These are phyloP conservation scores for Ailanthus altissimus DNA, from an alignment of 345 rosid species.

Conservation along the genomic window DNA sequence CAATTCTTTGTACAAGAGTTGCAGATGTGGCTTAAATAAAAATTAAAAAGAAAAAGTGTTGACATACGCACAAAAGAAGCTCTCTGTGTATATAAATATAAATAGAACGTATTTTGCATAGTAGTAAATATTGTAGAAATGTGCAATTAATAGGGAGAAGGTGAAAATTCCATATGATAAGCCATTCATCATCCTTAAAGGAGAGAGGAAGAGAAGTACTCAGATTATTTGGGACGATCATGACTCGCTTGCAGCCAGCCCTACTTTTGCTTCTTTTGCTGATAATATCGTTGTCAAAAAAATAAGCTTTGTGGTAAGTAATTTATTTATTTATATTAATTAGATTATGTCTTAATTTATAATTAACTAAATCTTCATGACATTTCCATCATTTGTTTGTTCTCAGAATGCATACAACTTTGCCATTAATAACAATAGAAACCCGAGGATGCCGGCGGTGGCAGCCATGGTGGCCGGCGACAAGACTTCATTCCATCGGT, in stretches of 20 bases:
- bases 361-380: background rate
- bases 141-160: constrained; percentile 56
- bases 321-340: too few relatives aligned
- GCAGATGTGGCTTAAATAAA: too few relatives aligned
- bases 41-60: too few relatives aligned
- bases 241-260: constrained; percentile 38
- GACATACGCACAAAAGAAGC: too few relatives aligned
- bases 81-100: too few relatives aligned
- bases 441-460: constrained; percentile 49
- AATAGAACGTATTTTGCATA: background rate
- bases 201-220: constrained; percentile 54
- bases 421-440: constrained; percentile 34
- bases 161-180: constrained; percentile 64
- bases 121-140: background rate
- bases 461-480: constrained; percentile 74
- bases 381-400: background rate
- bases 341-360: background rate
- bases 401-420: constrained; percentile 61
- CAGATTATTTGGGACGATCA: constrained; percentile 70
- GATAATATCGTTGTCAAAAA: constrained; percentile 54
- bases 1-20: too few relatives aligned
- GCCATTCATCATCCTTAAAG: constrained; percentile 60
- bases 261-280: constrained; percentile 69
- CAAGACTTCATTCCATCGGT: constrained; percentile 55
- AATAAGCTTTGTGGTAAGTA: constrained; percentile 52